Evolutionary conservation across 495 filamentous ascomycete species (phyloP).

Genomic region (Xylona heveae): DNA sequence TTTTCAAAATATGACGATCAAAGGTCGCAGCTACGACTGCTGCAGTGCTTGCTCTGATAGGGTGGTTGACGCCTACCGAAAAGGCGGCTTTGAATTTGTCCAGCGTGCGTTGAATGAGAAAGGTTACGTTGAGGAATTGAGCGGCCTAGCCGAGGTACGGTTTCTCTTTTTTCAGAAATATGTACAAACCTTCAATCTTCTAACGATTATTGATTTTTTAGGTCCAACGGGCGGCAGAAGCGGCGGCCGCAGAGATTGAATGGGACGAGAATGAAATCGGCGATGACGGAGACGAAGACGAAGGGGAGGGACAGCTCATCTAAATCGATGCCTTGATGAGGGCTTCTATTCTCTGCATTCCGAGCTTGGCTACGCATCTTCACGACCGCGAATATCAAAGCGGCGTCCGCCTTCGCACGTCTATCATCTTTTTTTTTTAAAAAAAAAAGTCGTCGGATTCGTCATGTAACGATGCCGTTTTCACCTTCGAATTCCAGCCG

Average conservation of each 20-base stretch:
- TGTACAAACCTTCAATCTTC: too few species aligned
- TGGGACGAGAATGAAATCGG: constrained; percentile 33
- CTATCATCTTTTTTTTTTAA: too few species aligned
- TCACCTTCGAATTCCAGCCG: too few species aligned
- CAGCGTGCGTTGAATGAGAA: constrained; percentile 64
- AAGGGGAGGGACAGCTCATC: constrained; percentile 15
- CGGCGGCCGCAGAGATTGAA: constrained; percentile 34
- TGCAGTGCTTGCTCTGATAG: constrained; percentile 80
- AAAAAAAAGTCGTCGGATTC: too few species aligned
- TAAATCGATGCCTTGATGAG: too few species aligned
- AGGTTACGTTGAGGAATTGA: constrained; percentile 77
- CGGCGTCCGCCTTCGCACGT: too few species aligned
- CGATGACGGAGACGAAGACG: constrained; percentile 22
- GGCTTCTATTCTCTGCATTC: too few species aligned
- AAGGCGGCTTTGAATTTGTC: constrained; percentile 72
- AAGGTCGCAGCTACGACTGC: constrained; percentile 64
- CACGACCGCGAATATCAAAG: too few species aligned
- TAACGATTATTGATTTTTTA: constrained; percentile 14
- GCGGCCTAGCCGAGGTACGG: constrained; percentile 67
- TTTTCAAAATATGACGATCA: constrained; percentile 67
- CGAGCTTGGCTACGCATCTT: too few species aligned
- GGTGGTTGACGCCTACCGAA: constrained; percentile 47
- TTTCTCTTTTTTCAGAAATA: too few species aligned
- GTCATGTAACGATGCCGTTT: too few species aligned
- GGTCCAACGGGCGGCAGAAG: constrained; percentile 60